phyloP scores from a whole-genome alignment of 192 early-diverging fungal genomes.

The Rhizophlyctis rosea region DNA sequence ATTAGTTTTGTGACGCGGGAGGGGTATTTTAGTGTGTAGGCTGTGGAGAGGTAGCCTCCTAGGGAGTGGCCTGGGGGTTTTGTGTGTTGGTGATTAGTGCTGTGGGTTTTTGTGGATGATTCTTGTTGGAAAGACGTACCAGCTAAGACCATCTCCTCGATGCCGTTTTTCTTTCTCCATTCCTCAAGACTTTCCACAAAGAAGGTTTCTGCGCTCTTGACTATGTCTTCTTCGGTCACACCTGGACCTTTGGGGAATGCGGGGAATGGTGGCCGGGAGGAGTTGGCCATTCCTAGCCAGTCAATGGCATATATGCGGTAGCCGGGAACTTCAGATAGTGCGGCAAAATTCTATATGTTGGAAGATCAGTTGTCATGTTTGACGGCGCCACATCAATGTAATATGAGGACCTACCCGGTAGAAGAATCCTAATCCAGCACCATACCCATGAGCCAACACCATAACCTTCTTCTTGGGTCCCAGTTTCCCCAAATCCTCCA shows the following conservation, averaged over 20 bases:
- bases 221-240: constrained; percentile 30
- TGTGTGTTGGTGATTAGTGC: too few relatives aligned
- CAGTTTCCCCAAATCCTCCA: constrained; percentile 20
- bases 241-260: constrained; percentile 36
- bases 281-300: constrained; percentile 96
- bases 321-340: constrained; percentile 37
- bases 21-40: constrained; percentile 87
- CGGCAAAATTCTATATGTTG: constrained; percentile 3
- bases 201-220: constrained; percentile 63
- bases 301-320: constrained; percentile 71
- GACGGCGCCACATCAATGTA: too few relatives aligned
- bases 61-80: constrained; percentile 57
- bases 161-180: constrained; percentile 73
- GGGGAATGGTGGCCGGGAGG: constrained; percentile 70
- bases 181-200: constrained; percentile 90
- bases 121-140: constrained; percentile 48
- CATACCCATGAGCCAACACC: constrained; percentile 78
- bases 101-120: too few relatives aligned
- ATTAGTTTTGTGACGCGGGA: constrained; percentile 82
- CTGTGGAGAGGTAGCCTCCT: constrained; percentile 81
- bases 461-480: constrained; percentile 41
- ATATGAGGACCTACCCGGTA: constrained; percentile 41
- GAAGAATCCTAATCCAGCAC: constrained; percentile 77
- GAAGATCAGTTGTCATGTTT: background rate
- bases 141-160: constrained; percentile 80